Percentiles rank a stretch among this genome's conserved stretches.
These are phyloP conservation scores for Aspergillus sp. DNA, from an alignment of 2,329 filamentous ascomycete genomes.

Conservation along the genomic window DNA sequence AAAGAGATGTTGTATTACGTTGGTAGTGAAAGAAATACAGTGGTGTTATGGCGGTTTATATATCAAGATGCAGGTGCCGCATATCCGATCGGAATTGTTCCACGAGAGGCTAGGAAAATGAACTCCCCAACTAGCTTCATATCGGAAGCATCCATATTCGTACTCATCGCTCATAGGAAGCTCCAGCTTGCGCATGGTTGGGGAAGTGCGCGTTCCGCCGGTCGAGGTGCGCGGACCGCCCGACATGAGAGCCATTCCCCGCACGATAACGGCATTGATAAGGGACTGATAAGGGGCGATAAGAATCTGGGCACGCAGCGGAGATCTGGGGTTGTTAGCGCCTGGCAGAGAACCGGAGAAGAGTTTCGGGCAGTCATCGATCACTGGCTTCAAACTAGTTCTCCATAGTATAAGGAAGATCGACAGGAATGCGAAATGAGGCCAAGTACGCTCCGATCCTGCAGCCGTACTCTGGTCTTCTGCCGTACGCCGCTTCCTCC, in stretches of 20 bases:
- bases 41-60: neutral
- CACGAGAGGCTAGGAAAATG: neutral
- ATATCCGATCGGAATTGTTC: neutral
- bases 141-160: neutral
- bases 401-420: neutral
- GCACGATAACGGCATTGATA: neutral
- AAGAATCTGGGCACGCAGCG: neutral
- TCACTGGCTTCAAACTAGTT: neutral
- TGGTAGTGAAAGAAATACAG: neutral
- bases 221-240: slow-evolving; percentile 9
- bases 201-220: slow-evolving; percentile 3
- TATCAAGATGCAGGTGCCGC: neutral
- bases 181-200: neutral
- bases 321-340: slow-evolving; percentile 2
- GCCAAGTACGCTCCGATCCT: neutral
- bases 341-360: neutral
- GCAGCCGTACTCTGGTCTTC: neutral
- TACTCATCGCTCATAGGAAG: neutral
- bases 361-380: neutral
- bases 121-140: neutral
- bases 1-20: neutral
- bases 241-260: neutral
- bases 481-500: neutral
- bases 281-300: neutral
- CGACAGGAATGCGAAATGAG: neutral